Percentiles rank a stretch among this genome's conserved stretches.
Evolutionary conservation across 192 early-diverging fungal species (phyloP).

Genomic region (Glomus cerebriforme): DNA sequence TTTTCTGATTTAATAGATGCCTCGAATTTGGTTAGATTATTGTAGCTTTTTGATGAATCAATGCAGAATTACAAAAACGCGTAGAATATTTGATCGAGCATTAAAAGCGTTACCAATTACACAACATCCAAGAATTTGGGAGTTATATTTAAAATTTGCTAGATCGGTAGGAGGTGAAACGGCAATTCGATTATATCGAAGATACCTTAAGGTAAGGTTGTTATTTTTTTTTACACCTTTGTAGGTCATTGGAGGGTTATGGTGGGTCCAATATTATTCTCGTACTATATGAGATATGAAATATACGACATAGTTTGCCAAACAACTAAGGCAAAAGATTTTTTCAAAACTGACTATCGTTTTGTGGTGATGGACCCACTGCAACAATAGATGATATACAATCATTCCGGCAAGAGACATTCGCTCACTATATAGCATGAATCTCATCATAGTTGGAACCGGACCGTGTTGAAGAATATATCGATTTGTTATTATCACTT

Average conservation of each 20-base stretch:
- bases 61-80: conserved; percentile 64
- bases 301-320: too few species aligned
- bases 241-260: background rate
- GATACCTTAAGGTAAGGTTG: conserved; percentile 73
- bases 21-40: conserved; percentile 90
- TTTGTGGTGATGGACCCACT: too few species aligned
- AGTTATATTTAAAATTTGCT: conserved; percentile 80
- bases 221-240: background rate
- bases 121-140: conserved; percentile 91
- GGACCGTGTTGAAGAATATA: conserved; percentile 70
- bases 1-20: conserved; percentile 61
- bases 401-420: background rate
- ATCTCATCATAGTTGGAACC: conserved; percentile 64
- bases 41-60: conserved; percentile 68
- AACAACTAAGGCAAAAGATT: too few species aligned
- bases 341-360: too few species aligned
- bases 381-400: background rate
- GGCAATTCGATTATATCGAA: conserved; percentile 73
- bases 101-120: conserved; percentile 88
- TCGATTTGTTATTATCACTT: conserved; percentile 67
- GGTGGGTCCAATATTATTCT: background rate
- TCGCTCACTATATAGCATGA: background rate
- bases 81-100: conserved; percentile 90
- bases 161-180: conserved; percentile 77
- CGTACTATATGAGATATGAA: too few species aligned